These are phyloP conservation scores for Suhomyces kunorum DNA, from an alignment of 1,139 yeast genomes.

Conservation along the genomic window DNA sequence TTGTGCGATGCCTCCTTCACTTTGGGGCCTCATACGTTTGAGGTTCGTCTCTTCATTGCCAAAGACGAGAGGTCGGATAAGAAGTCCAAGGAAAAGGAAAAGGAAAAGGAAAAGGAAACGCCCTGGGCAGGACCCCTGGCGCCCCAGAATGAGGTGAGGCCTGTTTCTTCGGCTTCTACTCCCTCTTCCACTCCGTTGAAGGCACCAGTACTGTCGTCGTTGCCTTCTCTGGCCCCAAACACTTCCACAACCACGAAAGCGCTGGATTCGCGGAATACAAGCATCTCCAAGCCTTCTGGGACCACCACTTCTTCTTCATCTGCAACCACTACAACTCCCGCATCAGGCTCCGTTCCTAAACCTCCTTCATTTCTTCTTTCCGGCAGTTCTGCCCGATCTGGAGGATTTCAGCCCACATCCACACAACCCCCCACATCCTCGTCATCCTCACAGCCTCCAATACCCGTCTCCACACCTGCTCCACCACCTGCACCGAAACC, in stretches of 20 bases:
- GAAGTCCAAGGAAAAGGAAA: slow-evolving; percentile 26
- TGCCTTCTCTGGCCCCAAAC: not conserved
- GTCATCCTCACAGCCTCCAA: not conserved
- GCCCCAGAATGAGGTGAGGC: too few species aligned
- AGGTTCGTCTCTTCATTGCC: slow-evolving; percentile 73
- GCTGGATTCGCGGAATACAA: too few species aligned
- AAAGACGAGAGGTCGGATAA: slow-evolving; percentile 63
- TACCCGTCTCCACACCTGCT: slow-evolving; percentile 1
- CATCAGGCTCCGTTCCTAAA: slow-evolving; percentile 7
- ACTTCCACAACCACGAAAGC: slow-evolving; percentile 3
- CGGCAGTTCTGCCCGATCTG: slow-evolving; percentile 7
- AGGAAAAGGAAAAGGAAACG: too few species aligned
- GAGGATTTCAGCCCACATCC: slow-evolving; percentile 3
- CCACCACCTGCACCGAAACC: not conserved
- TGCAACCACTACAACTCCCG: slow-evolving; percentile 5
- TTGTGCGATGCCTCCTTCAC: slow-evolving; percentile 72
- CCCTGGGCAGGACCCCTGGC: slow-evolving; percentile 2
- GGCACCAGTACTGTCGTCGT: not conserved
- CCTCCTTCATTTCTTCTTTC: slow-evolving; percentile 11
- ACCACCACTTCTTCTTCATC: slow-evolving; percentile 4
- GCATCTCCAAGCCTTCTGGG: too few species aligned
- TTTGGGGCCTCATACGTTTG: slow-evolving; percentile 84
- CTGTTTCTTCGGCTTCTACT: not conserved
- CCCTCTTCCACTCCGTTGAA: not conserved
- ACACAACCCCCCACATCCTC: not conserved